Evolutionary conservation across 371 early-diverging fungal species (phyloP).

Genomic region (Phascolomyces articulosus): DNA sequence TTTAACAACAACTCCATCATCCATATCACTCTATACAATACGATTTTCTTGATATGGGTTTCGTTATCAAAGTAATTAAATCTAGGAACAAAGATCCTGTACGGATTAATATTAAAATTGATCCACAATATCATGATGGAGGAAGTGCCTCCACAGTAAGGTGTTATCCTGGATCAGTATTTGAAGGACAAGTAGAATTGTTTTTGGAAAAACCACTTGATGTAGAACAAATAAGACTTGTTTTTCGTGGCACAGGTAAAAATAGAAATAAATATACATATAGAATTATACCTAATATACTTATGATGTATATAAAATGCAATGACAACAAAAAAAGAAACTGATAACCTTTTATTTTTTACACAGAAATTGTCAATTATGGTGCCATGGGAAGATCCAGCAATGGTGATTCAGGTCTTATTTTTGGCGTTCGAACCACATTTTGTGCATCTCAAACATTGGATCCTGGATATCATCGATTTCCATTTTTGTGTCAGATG

Average conservation of each 20-base stretch:
- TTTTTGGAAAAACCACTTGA: neutral
- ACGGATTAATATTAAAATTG: neutral
- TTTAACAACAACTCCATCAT: no score
- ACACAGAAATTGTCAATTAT: slow-evolving; percentile 27
- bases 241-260: slow-evolving; percentile 3
- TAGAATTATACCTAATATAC: no score
- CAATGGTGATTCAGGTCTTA: slow-evolving; percentile 17
- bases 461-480: slow-evolving; percentile 18
- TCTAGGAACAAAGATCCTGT: neutral
- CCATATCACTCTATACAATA: no score
- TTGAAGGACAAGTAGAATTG: neutral
- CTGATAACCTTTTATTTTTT: no score
- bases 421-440: slow-evolving; percentile 30
- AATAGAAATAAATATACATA: slow-evolving; percentile 1
- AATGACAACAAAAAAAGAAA: no score
- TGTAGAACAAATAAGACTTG: neutral
- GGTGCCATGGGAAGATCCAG: slow-evolving; percentile 16
- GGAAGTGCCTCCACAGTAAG: neutral
- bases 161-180: neutral
- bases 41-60: no score
- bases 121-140: neutral
- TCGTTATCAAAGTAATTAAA: neutral
- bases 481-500: slow-evolving; percentile 34
- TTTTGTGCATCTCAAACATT: slow-evolving; percentile 28
- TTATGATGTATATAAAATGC: no score